Percentiles rank a stretch among this genome's conserved stretches.
Conservation (phyloP, 2,329 filamentous ascomycete genomes). For the Neonectria coccinea region DNA sequence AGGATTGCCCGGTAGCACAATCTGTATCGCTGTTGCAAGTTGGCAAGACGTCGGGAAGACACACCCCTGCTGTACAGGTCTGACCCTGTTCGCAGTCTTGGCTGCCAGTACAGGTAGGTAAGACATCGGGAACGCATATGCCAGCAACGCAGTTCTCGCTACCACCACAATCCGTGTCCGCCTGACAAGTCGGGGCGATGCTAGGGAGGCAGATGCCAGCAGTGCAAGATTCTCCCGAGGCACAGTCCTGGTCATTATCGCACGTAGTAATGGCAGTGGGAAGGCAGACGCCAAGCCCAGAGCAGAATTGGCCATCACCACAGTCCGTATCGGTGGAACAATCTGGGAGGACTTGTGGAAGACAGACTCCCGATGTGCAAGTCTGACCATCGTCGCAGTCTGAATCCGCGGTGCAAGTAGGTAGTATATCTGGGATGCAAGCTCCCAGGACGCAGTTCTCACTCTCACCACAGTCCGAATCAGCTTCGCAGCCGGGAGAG, state of each 20-base stretch:
- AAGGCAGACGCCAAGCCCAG: no score
- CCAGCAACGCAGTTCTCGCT: background rate
- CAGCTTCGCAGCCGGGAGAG: background rate
- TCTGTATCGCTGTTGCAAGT: background rate
- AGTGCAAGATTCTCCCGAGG: background rate
- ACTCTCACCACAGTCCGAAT: background rate
- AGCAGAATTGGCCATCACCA: no score
- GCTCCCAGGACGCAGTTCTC: background rate
- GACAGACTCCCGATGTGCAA: no score
- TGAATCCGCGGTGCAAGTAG: no score
- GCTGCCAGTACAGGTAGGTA: background rate
- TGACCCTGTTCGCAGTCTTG: background rate
- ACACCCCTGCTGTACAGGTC: slow-evolving; percentile 10
- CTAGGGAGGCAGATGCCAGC: background rate
- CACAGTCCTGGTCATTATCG: no score
- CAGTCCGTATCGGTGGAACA: no score
- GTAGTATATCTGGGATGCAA: no score
- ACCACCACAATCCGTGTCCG: background rate
- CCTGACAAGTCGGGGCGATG: background rate
- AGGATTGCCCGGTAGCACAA: background rate
- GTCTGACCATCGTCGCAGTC: no score
- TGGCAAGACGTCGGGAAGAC: slow-evolving; percentile 11
- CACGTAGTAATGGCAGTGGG: no score
- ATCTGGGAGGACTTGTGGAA: no score
- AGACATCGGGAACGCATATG: background rate